Evolutionary conservation across 169 alveolate genomes (phyloP), one percentile per base, ranked within the genome.

Genomic region (Eimeria zaria): DNA sequence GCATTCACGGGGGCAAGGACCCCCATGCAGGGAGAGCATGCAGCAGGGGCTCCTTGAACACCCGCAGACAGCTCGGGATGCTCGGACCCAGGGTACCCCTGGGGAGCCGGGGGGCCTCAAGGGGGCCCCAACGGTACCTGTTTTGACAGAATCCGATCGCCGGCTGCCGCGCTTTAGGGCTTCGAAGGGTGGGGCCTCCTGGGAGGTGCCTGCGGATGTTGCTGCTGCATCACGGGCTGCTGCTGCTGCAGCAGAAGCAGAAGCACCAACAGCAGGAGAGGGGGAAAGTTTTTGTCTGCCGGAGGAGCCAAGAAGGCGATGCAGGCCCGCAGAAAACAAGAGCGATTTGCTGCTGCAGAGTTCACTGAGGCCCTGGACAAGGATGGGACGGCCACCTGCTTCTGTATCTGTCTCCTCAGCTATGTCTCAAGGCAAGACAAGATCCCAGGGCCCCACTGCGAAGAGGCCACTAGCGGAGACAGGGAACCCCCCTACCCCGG

Each of bases 361-460:
- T 4, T 51, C 78, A 3, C 58, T 84, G 36, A 84, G 91, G 74
- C 91, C 91, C 22, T 84, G 91, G 91, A 84, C 91, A n/a, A 39
- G 89, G 69, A 33, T 27, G 67, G 69, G 89, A 11, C 89, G 89
- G 3, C 39, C 83, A n/a, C 83, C 83, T 73, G 1, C 83, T 39
- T 39, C 55, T 73, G 83, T n/a, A 14, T 73, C 83, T 16, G n/a
- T 73, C 18, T 39, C 83, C 4, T 3, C 55, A 18, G 53, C 33
- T 8, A 16, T 9, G 18, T 14, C 9, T 36, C 30, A 30, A 20
- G 53, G 36, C 16, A 73, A 39, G 53, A 5, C n/a, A 73, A 16
- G 55, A 33, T 30, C 83, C 11, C 14, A 36, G 55, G 53, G 55
- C 33, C 33, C 51, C 33, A 16, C 53, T 16, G 55, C 53, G 0